phyloP scores from a whole-genome alignment of 2,329 filamentous ascomycete species.

The Seiridium unicorne region DNA sequence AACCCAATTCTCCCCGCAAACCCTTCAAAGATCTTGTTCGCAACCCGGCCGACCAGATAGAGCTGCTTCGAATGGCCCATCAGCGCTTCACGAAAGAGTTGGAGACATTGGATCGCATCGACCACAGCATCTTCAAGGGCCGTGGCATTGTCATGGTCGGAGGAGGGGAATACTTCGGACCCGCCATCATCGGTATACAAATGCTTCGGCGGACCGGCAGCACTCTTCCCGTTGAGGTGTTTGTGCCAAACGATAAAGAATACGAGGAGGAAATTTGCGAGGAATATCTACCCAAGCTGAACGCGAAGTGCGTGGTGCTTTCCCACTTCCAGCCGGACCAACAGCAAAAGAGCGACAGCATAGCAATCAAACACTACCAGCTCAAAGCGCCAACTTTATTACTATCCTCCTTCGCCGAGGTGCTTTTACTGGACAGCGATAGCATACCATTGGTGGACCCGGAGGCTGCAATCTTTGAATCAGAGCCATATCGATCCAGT shows the following conservation, averaged over 20 bases:
- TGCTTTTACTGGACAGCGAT: slow-evolving; percentile 14
- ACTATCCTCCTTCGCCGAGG: slow-evolving; percentile 42
- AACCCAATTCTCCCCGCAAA: not conserved
- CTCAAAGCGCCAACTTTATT: slow-evolving; percentile 47
- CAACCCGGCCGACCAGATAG: not conserved
- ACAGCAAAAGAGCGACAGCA: slow-evolving; percentile 20
- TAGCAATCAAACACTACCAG: slow-evolving; percentile 39
- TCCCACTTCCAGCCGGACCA: slow-evolving; percentile 34
- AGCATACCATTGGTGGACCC: slow-evolving; percentile 23
- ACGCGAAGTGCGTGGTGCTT: slow-evolving; percentile 38
- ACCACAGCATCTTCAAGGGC: slow-evolving; percentile 2
- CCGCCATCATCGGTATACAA: slow-evolving; percentile 35
- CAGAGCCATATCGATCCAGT: slow-evolving; percentile 36
- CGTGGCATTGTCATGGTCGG: slow-evolving; percentile 12
- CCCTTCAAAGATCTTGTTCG: slow-evolving; percentile 3
- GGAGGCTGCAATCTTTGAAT: slow-evolving; percentile 33
- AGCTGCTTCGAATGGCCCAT: not conserved
- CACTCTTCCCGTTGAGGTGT: slow-evolving; percentile 38
- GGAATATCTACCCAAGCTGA: slow-evolving; percentile 30
- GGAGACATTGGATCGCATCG: not conserved
- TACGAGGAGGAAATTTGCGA: slow-evolving; percentile 37
- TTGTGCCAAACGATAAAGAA: slow-evolving; percentile 31
- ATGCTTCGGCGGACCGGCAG: slow-evolving; percentile 38
- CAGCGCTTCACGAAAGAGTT: not conserved
- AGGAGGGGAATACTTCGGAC: slow-evolving; percentile 28